These are phyloP conservation scores for Rhizopogon vinicolor DNA, from an alignment of 768 basidiomycete genomes.

Conservation along the genomic window DNA sequence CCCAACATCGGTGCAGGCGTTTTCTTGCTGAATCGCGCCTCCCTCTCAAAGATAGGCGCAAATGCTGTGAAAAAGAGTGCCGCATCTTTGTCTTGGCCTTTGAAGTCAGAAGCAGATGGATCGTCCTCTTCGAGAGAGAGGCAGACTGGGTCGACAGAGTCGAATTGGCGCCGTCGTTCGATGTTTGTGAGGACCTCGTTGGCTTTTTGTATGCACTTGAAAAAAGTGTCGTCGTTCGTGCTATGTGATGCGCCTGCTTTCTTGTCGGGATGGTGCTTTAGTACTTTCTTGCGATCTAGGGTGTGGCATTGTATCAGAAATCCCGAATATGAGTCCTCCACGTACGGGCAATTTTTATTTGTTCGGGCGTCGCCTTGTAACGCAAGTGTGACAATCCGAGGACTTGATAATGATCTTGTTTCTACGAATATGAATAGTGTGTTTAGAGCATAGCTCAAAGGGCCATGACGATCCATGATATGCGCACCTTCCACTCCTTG, in stretches of 20 bases:
- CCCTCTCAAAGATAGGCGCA: slow-evolving; percentile 81
- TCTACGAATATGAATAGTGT: slow-evolving; percentile 37
- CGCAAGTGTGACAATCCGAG: slow-evolving; percentile 90
- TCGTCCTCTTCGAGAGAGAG: slow-evolving; percentile 72
- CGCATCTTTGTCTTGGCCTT: slow-evolving; percentile 42
- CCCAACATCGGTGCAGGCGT: slow-evolving; percentile 86
- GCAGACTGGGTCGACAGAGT: slow-evolving; percentile 86
- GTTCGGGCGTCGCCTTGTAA: slow-evolving; percentile 80
- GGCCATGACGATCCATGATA: not conserved
- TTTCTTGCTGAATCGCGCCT: slow-evolving; percentile 86
- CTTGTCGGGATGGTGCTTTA: slow-evolving; percentile 98
- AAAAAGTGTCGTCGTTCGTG: slow-evolving; percentile 96
- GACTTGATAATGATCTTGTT: slow-evolving; percentile 98
- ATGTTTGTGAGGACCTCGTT: slow-evolving; percentile 85
- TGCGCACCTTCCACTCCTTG: slow-evolving; percentile 92
- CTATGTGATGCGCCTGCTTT: slow-evolving; percentile 75
- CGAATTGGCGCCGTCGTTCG: slow-evolving; percentile 91
- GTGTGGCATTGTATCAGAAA: not conserved
- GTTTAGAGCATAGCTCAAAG: not conserved
- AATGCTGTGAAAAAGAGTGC: slow-evolving; percentile 70
- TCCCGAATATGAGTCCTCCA: slow-evolving; percentile 11
- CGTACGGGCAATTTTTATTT: slow-evolving; percentile 96
- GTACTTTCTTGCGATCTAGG: slow-evolving; percentile 95
- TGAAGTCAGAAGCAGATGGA: slow-evolving; percentile 61
- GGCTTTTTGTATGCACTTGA: slow-evolving; percentile 99